Conservation (phyloP, 2,329 filamentous ascomycete species). For the Thelonectria blattea region DNA sequence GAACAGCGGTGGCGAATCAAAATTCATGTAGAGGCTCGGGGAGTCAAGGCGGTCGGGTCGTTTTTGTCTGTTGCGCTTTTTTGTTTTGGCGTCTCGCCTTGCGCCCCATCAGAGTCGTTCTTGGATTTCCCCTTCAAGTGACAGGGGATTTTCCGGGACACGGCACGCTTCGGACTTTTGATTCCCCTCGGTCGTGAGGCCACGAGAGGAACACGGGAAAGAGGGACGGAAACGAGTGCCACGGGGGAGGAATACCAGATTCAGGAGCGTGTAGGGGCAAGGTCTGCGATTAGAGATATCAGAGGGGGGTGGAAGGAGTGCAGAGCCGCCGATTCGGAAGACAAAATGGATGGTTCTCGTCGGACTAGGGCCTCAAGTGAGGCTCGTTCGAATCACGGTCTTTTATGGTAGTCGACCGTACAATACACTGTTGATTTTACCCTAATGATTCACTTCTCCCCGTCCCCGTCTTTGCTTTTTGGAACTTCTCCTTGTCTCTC, state of each 20-base stretch:
- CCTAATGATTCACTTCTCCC: not conserved
- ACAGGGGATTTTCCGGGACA: constrained; percentile 36
- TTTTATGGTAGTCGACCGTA: constrained; percentile 20
- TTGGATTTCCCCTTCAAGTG: constrained; percentile 46
- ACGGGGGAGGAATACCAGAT: constrained; percentile 30
- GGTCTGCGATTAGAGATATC: constrained; percentile 26
- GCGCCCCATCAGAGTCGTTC: constrained; percentile 28
- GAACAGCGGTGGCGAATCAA: constrained; percentile 44
- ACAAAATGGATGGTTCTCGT: constrained; percentile 24
- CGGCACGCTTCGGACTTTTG: constrained; percentile 33
- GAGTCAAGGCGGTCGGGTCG: constrained; percentile 47
- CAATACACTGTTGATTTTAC: constrained; percentile 29
- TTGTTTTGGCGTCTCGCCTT: constrained; percentile 31
- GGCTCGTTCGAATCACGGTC: constrained; percentile 32
- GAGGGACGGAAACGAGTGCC: constrained; percentile 17
- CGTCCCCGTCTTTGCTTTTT: too few species aligned
- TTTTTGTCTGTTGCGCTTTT: constrained; percentile 30
- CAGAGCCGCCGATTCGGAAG: constrained; percentile 23
- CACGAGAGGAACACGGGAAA: constrained; percentile 21
- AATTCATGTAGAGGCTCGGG: constrained; percentile 51
- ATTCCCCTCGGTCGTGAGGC: constrained; percentile 27
- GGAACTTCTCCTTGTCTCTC: not conserved
- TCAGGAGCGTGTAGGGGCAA: constrained; percentile 40
- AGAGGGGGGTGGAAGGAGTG: constrained; percentile 12
- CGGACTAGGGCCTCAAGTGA: constrained; percentile 45